Percentiles rank a stretch among this genome's conserved stretches.
phyloP scores from a whole-genome alignment of 768 basidiomycete species.

The Termitomyces sp. region DNA sequence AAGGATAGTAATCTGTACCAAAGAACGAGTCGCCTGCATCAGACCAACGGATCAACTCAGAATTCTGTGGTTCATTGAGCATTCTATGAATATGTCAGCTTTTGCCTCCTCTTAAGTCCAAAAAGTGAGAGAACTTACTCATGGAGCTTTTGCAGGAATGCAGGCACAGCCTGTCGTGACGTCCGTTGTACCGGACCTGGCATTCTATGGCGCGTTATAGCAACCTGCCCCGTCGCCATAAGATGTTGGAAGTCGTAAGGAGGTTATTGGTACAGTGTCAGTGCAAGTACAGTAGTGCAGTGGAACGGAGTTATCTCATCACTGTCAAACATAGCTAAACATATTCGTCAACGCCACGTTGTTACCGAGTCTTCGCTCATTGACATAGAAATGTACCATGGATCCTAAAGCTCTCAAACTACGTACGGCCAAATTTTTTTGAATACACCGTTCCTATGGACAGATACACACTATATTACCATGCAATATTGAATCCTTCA shows the following conservation, averaged over 20 bases:
- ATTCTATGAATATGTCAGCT: slow-evolving; percentile 47
- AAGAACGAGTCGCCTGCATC: slow-evolving; percentile 90
- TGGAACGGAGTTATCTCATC: slow-evolving; percentile 11
- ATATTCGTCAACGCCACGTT: background rate
- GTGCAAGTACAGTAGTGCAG: background rate
- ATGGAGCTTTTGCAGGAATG: slow-evolving; percentile 90
- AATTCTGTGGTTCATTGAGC: slow-evolving; percentile 82
- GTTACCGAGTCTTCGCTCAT: background rate
- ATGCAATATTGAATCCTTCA: too few relatives aligned
- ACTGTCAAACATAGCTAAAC: slow-evolving; percentile 5
- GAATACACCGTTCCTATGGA: too few relatives aligned
- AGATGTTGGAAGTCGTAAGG: background rate
- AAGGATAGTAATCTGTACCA: slow-evolving; percentile 37
- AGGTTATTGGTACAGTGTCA: background rate
- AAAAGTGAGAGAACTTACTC: slow-evolving; percentile 49
- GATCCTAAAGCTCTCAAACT: too few relatives aligned
- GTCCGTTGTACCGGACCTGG: slow-evolving; percentile 27
- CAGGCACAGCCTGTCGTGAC: slow-evolving; percentile 47
- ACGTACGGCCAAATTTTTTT: too few relatives aligned
- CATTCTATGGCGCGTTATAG: slow-evolving; percentile 19
- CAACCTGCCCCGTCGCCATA: slow-evolving; percentile 25
- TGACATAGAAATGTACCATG: too few relatives aligned
- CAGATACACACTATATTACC: too few relatives aligned
- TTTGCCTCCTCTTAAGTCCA: background rate
- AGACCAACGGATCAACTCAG: slow-evolving; percentile 88